Evolutionary conservation across 257 asterid species (phyloP).

Genomic region (Nicotiana undulata): DNA sequence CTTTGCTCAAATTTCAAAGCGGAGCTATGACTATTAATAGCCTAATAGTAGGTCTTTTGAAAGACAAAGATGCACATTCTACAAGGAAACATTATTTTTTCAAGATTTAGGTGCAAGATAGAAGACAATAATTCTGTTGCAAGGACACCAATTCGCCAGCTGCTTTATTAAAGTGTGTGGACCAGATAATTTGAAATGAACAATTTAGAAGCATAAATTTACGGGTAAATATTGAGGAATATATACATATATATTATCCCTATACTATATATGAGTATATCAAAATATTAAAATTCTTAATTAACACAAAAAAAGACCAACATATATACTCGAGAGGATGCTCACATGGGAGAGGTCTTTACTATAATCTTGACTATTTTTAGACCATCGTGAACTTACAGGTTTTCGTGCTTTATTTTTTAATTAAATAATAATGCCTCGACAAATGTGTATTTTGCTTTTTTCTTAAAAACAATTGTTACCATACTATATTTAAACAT

Average conservation of each 20-base stretch:
- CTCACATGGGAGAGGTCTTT: not conserved
- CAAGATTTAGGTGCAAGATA: not conserved
- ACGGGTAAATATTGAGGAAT: not conserved
- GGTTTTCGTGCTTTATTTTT: not conserved
- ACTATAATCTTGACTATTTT: not conserved
- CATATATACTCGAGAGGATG: not conserved
- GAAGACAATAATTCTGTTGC: not conserved
- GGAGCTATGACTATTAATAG: not conserved
- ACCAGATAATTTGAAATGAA: not conserved
- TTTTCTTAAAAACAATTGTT: not conserved
- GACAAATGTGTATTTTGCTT: not conserved
- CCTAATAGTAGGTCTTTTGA: not conserved
- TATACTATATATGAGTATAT: too few relatives aligned
- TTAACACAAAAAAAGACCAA: not conserved
- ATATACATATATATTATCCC: too few relatives aligned
- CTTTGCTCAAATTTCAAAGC: not conserved
- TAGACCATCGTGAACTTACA: not conserved
- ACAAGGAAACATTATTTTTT: not conserved
- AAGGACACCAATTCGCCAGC: not conserved
- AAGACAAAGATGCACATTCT: not conserved
- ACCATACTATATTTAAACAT: not conserved
- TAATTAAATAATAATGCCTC: not conserved
- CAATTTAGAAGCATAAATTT: not conserved
- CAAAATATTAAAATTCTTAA: not conserved
- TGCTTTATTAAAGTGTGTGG: not conserved